Evolutionary conservation across 495 filamentous ascomycete species (phyloP).

Genomic region (Penicillium maclennaniae): DNA sequence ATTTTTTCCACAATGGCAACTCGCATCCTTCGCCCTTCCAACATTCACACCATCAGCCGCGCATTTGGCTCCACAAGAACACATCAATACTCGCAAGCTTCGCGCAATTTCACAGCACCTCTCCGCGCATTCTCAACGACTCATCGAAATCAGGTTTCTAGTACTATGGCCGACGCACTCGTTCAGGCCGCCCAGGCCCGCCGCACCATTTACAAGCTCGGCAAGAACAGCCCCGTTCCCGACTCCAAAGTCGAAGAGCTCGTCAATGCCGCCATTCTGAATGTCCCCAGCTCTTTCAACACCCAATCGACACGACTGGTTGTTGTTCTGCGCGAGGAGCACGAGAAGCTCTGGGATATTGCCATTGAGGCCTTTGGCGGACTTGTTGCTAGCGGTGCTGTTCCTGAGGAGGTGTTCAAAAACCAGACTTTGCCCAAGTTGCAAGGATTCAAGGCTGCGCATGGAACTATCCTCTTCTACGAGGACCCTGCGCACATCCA

Average conservation of each 20-base stretch:
- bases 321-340: constrained; percentile 45
- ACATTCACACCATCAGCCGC: constrained; percentile 12
- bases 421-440: constrained; percentile 46
- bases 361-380: constrained; percentile 36
- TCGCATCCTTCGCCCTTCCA: constrained; percentile 15
- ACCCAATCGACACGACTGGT: constrained; percentile 51
- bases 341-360: constrained; percentile 51
- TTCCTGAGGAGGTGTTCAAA: constrained; percentile 41
- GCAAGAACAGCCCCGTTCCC: constrained; percentile 40
- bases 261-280: constrained; percentile 43
- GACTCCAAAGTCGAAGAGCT: constrained; percentile 50
- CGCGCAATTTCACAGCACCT: constrained; percentile 19
- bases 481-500: constrained; percentile 46
- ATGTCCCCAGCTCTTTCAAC: constrained; percentile 52
- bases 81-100: constrained; percentile 1
- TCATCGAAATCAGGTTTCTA: constrained; percentile 4
- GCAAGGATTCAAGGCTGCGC: constrained; percentile 39
- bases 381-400: constrained; percentile 29
- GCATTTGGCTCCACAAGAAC: constrained; percentile 10
- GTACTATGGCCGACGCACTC: constrained; percentile 31
- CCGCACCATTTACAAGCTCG: constrained; percentile 49
- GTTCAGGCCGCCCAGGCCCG: constrained; percentile 39
- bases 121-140: constrained; percentile 28
- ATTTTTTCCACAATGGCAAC: constrained; percentile 6
- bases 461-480: constrained; percentile 54